Percentiles rank a stretch among this genome's conserved stretches.
phyloP scores from a whole-genome alignment of 2,329 filamentous ascomycete genomes.

The Chalaropsis thielavioides region DNA sequence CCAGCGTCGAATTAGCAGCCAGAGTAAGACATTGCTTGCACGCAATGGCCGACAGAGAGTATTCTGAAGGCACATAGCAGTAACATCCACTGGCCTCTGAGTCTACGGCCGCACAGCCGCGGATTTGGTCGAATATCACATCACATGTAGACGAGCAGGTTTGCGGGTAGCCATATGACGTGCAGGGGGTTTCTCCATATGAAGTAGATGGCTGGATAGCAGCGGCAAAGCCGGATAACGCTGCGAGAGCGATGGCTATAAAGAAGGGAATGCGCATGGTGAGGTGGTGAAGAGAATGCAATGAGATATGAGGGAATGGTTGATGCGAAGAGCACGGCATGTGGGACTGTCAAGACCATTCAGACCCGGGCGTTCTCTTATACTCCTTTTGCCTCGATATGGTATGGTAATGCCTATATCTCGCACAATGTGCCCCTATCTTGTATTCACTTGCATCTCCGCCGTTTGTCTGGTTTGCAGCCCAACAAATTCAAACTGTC shows the following conservation, averaged over 20 bases:
- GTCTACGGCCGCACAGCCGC: conserved; percentile 1
- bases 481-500: background rate
- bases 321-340: background rate
- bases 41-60: conserved; percentile 9
- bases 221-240: background rate
- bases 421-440: background rate
- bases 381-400: background rate
- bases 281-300: background rate
- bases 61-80: conserved; percentile 9
- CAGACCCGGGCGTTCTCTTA: background rate
- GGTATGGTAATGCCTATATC: background rate
- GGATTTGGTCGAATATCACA: conserved; percentile 12
- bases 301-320: too few species aligned
- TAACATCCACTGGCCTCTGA: conserved; percentile 5
- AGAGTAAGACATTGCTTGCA: conserved; percentile 11
- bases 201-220: background rate
- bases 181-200: background rate
- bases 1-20: conserved; percentile 1
- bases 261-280: conserved; percentile 6
- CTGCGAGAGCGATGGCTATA: background rate
- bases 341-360: background rate
- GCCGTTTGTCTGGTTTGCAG: background rate
- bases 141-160: conserved; percentile 10
- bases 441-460: background rate
- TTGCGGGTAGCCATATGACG: conserved; percentile 9